These are phyloP conservation scores for Xylaria sp. DNA, from an alignment of 2,329 filamentous ascomycete species.

Conservation along the genomic window DNA sequence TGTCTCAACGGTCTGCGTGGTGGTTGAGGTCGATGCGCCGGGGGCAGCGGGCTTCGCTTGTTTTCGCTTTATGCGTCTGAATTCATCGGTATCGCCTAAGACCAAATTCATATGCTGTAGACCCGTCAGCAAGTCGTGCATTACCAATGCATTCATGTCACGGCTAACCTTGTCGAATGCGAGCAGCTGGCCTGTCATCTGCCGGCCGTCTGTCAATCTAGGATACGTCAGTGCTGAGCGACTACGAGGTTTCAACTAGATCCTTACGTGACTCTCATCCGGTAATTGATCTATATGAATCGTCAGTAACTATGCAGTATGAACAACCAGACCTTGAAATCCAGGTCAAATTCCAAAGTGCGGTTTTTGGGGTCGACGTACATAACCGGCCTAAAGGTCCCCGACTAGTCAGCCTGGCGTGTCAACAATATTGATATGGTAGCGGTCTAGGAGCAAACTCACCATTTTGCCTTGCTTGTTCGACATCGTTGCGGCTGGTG, in stretches of 20 bases:
- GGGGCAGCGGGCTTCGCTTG: conserved; percentile 77
- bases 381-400: conserved; percentile 73
- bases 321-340: conserved; percentile 29
- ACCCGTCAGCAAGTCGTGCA: conserved; percentile 21
- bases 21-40: conserved; percentile 68
- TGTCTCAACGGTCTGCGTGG: conserved; percentile 77
- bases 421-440: conserved; percentile 65
- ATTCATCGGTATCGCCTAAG: conserved; percentile 98
- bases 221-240: conserved; percentile 32
- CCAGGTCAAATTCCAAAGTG: conserved; percentile 39
- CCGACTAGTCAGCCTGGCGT: conserved; percentile 68
- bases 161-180: conserved; percentile 90
- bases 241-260: conserved; percentile 11
- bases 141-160: not conserved
- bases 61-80: conserved; percentile 89
- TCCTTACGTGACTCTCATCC: conserved; percentile 86
- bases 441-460: conserved; percentile 61
- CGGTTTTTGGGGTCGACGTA: conserved; percentile 59
- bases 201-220: conserved; percentile 83
- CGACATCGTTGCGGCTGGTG: conserved; percentile 67
- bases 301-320: conserved; percentile 43
- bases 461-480: conserved; percentile 99
- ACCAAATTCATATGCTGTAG: conserved; percentile 97
- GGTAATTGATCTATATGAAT: conserved; percentile 88
- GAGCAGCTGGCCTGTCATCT: conserved; percentile 98